phyloP scores from a whole-genome alignment of 2,329 filamentous ascomycete genomes.

The Beauveria scarabaeidicola region DNA sequence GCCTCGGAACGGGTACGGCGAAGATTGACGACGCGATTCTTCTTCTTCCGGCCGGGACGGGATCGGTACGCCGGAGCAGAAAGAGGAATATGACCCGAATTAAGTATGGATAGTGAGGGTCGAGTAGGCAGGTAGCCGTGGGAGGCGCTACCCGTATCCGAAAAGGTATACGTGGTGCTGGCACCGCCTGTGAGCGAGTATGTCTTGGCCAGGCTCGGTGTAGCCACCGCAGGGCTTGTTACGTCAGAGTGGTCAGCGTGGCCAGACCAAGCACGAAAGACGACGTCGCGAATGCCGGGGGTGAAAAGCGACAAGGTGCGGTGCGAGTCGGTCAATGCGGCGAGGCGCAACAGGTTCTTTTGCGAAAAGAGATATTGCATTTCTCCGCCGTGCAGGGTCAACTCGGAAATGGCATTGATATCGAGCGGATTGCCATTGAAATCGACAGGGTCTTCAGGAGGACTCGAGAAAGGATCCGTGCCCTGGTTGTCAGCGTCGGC shows the following conservation, averaged over 20 bases:
- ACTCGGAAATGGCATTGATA: slow-evolving; percentile 62
- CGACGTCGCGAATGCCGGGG: slow-evolving; percentile 77
- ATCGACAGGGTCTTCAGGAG: slow-evolving; percentile 75
- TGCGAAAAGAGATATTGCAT: slow-evolving; percentile 88
- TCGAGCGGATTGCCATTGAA: slow-evolving; percentile 69
- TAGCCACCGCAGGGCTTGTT: slow-evolving; percentile 37
- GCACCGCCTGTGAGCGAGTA: slow-evolving; percentile 52
- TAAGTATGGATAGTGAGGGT: slow-evolving; percentile 55
- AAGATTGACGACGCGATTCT: slow-evolving; percentile 74
- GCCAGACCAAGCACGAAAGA: slow-evolving; percentile 88
- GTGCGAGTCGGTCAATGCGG: slow-evolving; percentile 77
- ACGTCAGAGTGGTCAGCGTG: slow-evolving; percentile 61
- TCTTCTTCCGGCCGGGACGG: slow-evolving; percentile 64
- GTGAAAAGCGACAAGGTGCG: slow-evolving; percentile 87
- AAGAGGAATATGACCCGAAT: slow-evolving; percentile 54
- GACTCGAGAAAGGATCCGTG: slow-evolving; percentile 73
- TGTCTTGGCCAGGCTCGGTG: slow-evolving; percentile 51
- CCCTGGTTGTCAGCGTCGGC: slow-evolving; percentile 49
- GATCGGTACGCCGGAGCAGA: slow-evolving; percentile 55
- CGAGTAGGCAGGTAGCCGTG: slow-evolving; percentile 58
- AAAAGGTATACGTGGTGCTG: slow-evolving; percentile 64
- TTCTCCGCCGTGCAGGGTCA: slow-evolving; percentile 74
- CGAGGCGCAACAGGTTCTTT: slow-evolving; percentile 81
- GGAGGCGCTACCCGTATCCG: slow-evolving; percentile 56
- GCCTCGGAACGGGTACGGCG: slow-evolving; percentile 51